Percentiles rank a stretch among this genome's conserved stretches.
These are phyloP conservation scores for Arxiozyma telluris DNA, from an alignment of 1,139 yeast species.

Conservation along the genomic window DNA sequence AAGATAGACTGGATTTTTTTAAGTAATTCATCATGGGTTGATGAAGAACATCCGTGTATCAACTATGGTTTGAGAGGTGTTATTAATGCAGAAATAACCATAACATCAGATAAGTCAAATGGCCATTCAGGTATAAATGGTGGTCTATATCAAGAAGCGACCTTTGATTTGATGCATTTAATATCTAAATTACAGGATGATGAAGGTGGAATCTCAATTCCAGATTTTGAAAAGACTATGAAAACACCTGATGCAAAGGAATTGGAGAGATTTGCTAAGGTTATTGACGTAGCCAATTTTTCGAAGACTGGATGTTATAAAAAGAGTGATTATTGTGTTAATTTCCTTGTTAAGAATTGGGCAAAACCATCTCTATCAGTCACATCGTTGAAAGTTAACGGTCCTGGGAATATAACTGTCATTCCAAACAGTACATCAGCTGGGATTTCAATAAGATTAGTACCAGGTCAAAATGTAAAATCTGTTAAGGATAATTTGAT, in stretches of 20 bases:
- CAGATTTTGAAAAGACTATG: slow-evolving; percentile 61
- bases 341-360: slow-evolving; percentile 76
- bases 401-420: slow-evolving; percentile 83
- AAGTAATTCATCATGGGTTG: slow-evolving; percentile 91
- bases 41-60: slow-evolving; percentile 78
- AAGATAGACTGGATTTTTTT: slow-evolving; percentile 79
- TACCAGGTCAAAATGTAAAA: slow-evolving; percentile 73
- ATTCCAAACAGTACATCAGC: slow-evolving; percentile 78
- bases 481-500: slow-evolving; percentile 46
- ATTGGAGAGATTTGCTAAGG: slow-evolving; percentile 41
- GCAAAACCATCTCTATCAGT: slow-evolving; percentile 81
- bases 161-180: slow-evolving; percentile 71
- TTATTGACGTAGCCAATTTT: slow-evolving; percentile 41
- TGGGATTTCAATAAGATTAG: slow-evolving; percentile 72
- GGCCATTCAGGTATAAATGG: slow-evolving; percentile 97
- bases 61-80: slow-evolving; percentile 94
- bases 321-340: slow-evolving; percentile 24
- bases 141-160: slow-evolving; percentile 82
- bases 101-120: slow-evolving; percentile 70
- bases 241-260: slow-evolving; percentile 50
- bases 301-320: slow-evolving; percentile 22
- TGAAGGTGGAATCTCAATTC: slow-evolving; percentile 53
- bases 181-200: slow-evolving; percentile 55
- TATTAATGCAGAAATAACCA: slow-evolving; percentile 63
- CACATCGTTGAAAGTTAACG: slow-evolving; percentile 80